phyloP scores from a whole-genome alignment of 805 yeast genomes.

The Wickerhamomyces ciferrii region DNA sequence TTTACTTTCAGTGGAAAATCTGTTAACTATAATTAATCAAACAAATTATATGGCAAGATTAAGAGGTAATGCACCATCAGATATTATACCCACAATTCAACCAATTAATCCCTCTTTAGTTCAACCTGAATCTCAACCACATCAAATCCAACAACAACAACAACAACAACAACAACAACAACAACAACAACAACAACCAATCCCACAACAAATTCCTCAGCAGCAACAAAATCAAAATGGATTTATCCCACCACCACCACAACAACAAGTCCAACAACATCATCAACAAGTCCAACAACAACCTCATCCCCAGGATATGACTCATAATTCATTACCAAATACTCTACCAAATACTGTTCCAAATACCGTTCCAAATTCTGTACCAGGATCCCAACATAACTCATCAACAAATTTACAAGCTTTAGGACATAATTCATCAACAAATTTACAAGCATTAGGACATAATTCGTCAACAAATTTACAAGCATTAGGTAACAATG shows the following conservation, averaged over 20 bases:
- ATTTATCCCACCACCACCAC: no score
- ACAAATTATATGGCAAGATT: conserved; percentile 21
- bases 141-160: conserved; percentile 1
- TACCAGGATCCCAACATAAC: not conserved
- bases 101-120: conserved; percentile 23
- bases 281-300: conserved; percentile 2
- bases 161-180: conserved; percentile 4
- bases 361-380: not conserved
- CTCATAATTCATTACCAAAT: not conserved
- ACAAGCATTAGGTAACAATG: not conserved
- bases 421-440: not conserved
- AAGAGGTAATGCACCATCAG: conserved; percentile 21
- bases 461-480: not conserved
- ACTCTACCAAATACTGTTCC: not conserved
- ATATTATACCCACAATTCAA: conserved; percentile 22
- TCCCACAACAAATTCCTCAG: no score
- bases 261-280: no score
- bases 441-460: not conserved
- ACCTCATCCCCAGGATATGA: conserved; percentile 2
- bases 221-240: no score
- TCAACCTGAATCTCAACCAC: conserved; percentile 12
- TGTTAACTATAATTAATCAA: conserved; percentile 12
- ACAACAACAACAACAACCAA: not conserved
- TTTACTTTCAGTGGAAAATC: conserved; percentile 34
- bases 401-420: conserved; percentile 1